Percentiles rank a stretch among this genome's conserved stretches.
These are phyloP conservation scores for Amphirosellinia nigrospora DNA, from an alignment of 495 filamentous ascomycete genomes.

Conservation along the genomic window DNA sequence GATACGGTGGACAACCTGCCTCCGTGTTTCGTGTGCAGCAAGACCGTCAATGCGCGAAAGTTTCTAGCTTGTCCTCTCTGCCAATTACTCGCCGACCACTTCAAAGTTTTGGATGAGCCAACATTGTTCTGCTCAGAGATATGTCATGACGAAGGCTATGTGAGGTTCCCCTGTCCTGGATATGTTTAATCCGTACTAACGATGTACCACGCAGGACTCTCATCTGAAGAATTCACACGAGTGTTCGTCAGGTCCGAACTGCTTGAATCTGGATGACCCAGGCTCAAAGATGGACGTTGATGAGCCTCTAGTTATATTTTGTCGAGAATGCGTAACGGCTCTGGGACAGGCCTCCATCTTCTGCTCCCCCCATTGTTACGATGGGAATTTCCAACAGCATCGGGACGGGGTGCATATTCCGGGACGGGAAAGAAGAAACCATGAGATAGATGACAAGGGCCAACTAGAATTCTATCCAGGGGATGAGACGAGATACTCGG, in stretches of 20 bases:
- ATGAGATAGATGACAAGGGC: conserved; percentile 35
- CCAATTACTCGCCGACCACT: conserved; percentile 41
- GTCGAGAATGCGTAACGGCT: conserved; percentile 47
- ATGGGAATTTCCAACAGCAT: conserved; percentile 47
- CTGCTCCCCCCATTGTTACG: conserved; percentile 50
- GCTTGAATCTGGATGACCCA: conserved; percentile 32
- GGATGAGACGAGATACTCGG: conserved; percentile 40
- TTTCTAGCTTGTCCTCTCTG: conserved; percentile 50
- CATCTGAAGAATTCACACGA: conserved; percentile 34
- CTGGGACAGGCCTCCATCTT: conserved; percentile 43
- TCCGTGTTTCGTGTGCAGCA: conserved; percentile 46
- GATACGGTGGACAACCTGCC: conserved; percentile 43
- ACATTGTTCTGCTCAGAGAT: conserved; percentile 53
- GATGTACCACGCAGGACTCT: conserved; percentile 24
- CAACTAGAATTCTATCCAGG: conserved; percentile 38
- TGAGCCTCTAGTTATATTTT: conserved; percentile 38
- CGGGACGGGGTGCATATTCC: conserved; percentile 49
- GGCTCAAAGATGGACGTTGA: conserved; percentile 33
- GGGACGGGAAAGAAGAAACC: conserved; percentile 31
- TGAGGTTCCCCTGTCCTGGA: conserved; percentile 35
- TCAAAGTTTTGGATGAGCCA: conserved; percentile 31
- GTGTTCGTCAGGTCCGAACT: conserved; percentile 35
- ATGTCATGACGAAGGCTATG: conserved; percentile 49
- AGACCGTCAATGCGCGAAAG: conserved; percentile 32
- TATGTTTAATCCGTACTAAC: conserved; percentile 19